A percentile compares a stretch with the other conserved stretches of the same genome.
Conservation (phyloP, 2,329 filamentous ascomycete species). For the Beauveria medogensis region DNA sequence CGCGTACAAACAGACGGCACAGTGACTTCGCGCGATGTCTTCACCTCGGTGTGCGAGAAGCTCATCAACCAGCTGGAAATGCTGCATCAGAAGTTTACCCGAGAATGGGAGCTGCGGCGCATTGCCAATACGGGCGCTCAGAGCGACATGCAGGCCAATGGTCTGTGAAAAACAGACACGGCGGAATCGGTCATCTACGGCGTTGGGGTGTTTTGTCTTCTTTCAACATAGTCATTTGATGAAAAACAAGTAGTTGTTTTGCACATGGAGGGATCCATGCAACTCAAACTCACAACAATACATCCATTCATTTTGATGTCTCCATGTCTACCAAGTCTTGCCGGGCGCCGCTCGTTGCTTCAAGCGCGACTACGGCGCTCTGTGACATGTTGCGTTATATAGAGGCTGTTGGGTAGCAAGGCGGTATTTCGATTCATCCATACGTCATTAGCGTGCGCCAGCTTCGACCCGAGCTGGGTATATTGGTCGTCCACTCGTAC, state of each 20-base stretch:
- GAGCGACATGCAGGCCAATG: slow-evolving; percentile 33
- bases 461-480: slow-evolving; percentile 2
- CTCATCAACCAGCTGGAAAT: slow-evolving; percentile 74
- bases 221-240: slow-evolving; percentile 7
- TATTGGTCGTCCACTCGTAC: slow-evolving; percentile 13
- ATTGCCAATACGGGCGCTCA: slow-evolving; percentile 64
- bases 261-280: background rate
- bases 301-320: background rate
- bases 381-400: background rate
- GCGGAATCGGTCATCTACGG: background rate
- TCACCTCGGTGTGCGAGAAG: slow-evolving; percentile 72
- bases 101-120: slow-evolving; percentile 82
- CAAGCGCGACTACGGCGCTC: background rate
- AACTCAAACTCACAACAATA: background rate
- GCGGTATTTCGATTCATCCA: background rate
- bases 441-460: background rate
- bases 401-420: background rate
- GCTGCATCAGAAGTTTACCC: slow-evolving; percentile 80
- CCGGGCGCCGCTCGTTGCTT: background rate
- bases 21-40: slow-evolving; percentile 80
- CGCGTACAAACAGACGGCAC: slow-evolving; percentile 88
- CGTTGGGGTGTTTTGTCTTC: slow-evolving; percentile 18
- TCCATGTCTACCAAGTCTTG: background rate
- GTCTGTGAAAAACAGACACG: slow-evolving; percentile 18
- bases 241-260: background rate